Conservation (phyloP, 352 stramenopile species). For the Globisporangium abappressorium region DNA sequence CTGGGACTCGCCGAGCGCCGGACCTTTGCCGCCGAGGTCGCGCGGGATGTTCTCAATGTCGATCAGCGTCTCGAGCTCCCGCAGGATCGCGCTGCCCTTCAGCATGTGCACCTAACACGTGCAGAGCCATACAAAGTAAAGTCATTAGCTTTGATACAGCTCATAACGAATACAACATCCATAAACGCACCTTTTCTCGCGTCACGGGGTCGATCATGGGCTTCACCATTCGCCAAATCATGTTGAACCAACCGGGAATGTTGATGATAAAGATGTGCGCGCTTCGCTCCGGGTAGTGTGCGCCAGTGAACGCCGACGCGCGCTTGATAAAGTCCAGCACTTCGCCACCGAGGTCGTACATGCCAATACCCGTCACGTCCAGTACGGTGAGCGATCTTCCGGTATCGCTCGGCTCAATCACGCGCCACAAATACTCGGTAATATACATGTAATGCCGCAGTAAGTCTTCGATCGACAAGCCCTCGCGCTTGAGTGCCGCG, state of each 20-base stretch:
- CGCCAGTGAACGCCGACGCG: constrained; percentile 83
- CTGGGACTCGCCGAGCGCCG: constrained; percentile 54
- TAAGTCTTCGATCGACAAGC: constrained; percentile 85
- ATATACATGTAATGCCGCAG: constrained; percentile 92
- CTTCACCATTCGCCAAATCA: constrained; percentile 92
- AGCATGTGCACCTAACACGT: constrained; percentile 64
- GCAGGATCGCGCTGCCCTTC: constrained; percentile 74
- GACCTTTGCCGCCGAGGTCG: constrained; percentile 65
- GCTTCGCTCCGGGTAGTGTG: constrained; percentile 92
- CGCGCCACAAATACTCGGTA: constrained; percentile 88
- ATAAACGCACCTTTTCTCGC: constrained; percentile 85
- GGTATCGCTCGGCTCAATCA: constrained; percentile 72
- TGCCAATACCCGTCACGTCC: constrained; percentile 82
- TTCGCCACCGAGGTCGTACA: constrained; percentile 85
- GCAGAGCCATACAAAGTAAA: constrained; percentile 2
- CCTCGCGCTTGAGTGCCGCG: constrained; percentile 78
- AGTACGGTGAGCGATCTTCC: constrained; percentile 81
- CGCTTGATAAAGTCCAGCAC: constrained; percentile 89
- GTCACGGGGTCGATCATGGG: constrained; percentile 92
- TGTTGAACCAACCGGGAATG: constrained; percentile 94
- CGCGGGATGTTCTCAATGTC: constrained; percentile 65
- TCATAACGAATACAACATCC: too few relatives aligned
- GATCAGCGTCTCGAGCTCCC: constrained; percentile 69
- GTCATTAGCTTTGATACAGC: neutral
- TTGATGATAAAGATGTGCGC: constrained; percentile 96